Percentiles rank a stretch among this genome's conserved stretches.
phyloP scores from a whole-genome alignment of 148 eudicot species.

The Pharnaceum exiguum region DNA sequence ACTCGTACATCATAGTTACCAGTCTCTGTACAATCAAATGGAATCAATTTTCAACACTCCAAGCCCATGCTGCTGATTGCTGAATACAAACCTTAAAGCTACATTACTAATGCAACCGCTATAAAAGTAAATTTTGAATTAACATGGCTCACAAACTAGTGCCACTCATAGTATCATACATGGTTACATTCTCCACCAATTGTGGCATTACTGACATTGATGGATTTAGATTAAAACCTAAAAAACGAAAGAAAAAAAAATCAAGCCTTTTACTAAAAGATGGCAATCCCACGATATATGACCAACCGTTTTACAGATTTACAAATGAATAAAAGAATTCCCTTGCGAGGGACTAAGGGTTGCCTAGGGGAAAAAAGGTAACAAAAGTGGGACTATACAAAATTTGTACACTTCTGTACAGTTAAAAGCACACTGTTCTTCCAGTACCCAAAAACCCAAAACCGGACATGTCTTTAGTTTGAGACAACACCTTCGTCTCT shows the following conservation, averaged over 20 bases:
- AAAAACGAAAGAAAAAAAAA: background rate
- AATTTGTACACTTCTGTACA: conserved; percentile 25
- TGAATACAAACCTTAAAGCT: no score
- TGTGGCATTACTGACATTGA: background rate
- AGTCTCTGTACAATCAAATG: no score
- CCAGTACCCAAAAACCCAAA: background rate
- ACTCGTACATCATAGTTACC: no score
- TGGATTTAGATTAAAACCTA: background rate
- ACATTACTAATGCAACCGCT: no score
- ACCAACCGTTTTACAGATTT: conserved; percentile 13
- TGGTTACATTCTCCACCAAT: background rate
- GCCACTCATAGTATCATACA: no score
- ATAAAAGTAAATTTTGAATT: no score
- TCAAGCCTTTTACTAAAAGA: background rate
- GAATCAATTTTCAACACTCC: no score
- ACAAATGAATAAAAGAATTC: conserved; percentile 7
- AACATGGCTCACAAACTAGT: no score
- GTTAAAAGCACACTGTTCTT: background rate
- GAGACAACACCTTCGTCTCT: background rate
- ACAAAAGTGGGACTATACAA: conserved; percentile 22
- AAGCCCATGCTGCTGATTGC: no score
- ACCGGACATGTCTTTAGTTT: background rate
- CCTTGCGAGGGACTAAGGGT: background rate
- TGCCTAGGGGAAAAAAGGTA: background rate
- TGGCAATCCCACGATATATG: background rate